phyloP scores from a whole-genome alignment of 768 basidiomycete genomes.

The Pulveroboletus sp. region DNA sequence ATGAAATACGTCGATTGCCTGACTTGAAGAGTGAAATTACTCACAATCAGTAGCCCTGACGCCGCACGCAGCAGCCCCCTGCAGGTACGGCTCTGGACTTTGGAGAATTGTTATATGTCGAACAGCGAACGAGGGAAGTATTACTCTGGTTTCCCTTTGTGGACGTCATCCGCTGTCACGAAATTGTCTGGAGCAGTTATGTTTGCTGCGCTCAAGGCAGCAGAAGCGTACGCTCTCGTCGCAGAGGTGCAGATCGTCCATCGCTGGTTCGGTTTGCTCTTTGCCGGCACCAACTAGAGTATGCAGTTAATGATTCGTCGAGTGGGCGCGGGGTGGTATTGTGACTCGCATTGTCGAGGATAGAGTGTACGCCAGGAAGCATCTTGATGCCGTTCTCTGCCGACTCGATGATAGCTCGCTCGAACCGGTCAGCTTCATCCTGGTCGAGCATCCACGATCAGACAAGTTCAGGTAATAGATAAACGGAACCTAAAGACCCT shows the following conservation, averaged over 20 bases:
- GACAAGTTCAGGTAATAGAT: background rate
- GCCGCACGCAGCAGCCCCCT: slow-evolving; percentile 71
- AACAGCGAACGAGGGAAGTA: slow-evolving; percentile 11
- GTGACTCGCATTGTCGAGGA: slow-evolving; percentile 51
- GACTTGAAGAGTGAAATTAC: slow-evolving; percentile 1
- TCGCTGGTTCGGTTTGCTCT: slow-evolving; percentile 47
- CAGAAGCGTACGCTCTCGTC: slow-evolving; percentile 67
- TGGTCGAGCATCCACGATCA: slow-evolving; percentile 24
- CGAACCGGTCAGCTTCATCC: slow-evolving; percentile 75
- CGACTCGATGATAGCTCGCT: slow-evolving; percentile 67
- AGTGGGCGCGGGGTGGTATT: background rate
- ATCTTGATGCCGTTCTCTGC: slow-evolving; percentile 59
- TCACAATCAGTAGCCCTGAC: slow-evolving; percentile 44
- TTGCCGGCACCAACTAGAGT: slow-evolving; percentile 26
- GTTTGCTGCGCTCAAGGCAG: slow-evolving; percentile 62
- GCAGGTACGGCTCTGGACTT: slow-evolving; percentile 87
- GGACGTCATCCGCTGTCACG: slow-evolving; percentile 81
- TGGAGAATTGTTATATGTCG: background rate
- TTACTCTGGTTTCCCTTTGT: slow-evolving; percentile 75
- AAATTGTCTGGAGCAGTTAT: slow-evolving; percentile 71
- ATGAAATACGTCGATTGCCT: slow-evolving; percentile 5
- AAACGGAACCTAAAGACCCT: slow-evolving; percentile 43
- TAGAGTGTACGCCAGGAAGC: slow-evolving; percentile 65
- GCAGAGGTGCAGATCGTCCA: slow-evolving; percentile 93
- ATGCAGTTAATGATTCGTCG: slow-evolving; percentile 5